phyloP scores from a whole-genome alignment of 139 green algal species.

The Limnomonas spitsbergensis region DNA sequence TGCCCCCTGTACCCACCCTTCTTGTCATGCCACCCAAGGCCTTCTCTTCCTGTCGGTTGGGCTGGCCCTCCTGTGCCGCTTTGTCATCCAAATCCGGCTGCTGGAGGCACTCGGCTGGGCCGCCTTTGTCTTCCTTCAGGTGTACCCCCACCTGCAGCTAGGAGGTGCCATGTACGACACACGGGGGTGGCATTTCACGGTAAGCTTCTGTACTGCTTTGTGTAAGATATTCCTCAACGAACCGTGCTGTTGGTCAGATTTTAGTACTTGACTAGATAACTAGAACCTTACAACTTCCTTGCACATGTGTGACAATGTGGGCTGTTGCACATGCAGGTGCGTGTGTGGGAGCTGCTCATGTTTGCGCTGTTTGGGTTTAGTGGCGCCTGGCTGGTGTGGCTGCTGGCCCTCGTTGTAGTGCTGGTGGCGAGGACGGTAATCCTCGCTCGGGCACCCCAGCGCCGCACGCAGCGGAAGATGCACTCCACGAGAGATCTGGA shows the following conservation, averaged over 20 bases:
- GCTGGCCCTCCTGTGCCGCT: slow-evolving; percentile 60
- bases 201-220: not conserved
- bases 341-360: slow-evolving; percentile 28
- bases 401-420: not conserved
- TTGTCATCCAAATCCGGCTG: slow-evolving; percentile 51
- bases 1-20: no score
- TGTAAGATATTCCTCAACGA: no score
- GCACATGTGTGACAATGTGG: no score
- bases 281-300: no score
- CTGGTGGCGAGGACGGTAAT: no score
- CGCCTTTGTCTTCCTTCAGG: slow-evolving; percentile 69
- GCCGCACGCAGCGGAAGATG: no score
- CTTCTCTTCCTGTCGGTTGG: slow-evolving; percentile 56
- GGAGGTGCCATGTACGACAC: slow-evolving; percentile 11
- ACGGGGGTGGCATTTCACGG: not conserved
- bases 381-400: slow-evolving; percentile 22
- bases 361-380: slow-evolving; percentile 28
- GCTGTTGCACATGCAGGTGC: no score
- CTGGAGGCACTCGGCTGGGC: slow-evolving; percentile 64
- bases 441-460: no score
- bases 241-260: no score
- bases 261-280: no score
- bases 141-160: slow-evolving; percentile 26
- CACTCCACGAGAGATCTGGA: no score
- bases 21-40: slow-evolving; percentile 21